phyloP scores from a whole-genome alignment of 2,329 filamentous ascomycete species.

The Exophiala spinifera region DNA sequence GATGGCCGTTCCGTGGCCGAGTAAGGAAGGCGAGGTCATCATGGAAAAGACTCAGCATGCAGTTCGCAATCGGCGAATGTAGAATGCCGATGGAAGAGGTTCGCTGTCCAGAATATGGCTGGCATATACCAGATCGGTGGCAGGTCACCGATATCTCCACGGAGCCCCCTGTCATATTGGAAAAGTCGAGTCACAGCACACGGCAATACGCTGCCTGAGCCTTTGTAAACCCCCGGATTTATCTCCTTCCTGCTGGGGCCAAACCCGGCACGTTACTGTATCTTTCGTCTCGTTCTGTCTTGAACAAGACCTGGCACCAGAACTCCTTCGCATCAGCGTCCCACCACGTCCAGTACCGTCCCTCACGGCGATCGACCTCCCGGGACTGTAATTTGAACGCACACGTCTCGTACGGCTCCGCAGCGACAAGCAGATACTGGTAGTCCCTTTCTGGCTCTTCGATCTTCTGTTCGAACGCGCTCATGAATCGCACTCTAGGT shows the following conservation, averaged over 20 bases:
- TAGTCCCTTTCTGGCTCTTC: slow-evolving; percentile 92
- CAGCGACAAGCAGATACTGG: slow-evolving; percentile 92
- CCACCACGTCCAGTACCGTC: slow-evolving; percentile 89
- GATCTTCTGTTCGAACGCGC: slow-evolving; percentile 90
- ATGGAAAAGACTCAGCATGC: no score
- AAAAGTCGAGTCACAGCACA: no score
- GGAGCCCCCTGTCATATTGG: no score
- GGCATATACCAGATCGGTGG: no score
- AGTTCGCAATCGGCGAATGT: no score
- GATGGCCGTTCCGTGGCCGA: no score
- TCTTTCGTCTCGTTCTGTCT: slow-evolving; percentile 94
- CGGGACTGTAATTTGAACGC: slow-evolving; percentile 92
- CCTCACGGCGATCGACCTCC: slow-evolving; percentile 86
- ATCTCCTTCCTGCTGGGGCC: slow-evolving; percentile 42
- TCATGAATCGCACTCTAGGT: slow-evolving; percentile 94
- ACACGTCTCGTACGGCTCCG: slow-evolving; percentile 97
- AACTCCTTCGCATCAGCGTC: slow-evolving; percentile 95
- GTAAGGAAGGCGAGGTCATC: no score
- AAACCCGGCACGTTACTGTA: slow-evolving; percentile 67
- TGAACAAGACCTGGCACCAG: slow-evolving; percentile 96
- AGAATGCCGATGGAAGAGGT: no score
- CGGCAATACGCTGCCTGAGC: background rate
- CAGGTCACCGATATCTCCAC: no score
- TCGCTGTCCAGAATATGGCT: no score
- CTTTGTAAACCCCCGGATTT: background rate